Conservation (phyloP, 2,329 filamentous ascomycete species). For the Pyricularia grisea region DNA sequence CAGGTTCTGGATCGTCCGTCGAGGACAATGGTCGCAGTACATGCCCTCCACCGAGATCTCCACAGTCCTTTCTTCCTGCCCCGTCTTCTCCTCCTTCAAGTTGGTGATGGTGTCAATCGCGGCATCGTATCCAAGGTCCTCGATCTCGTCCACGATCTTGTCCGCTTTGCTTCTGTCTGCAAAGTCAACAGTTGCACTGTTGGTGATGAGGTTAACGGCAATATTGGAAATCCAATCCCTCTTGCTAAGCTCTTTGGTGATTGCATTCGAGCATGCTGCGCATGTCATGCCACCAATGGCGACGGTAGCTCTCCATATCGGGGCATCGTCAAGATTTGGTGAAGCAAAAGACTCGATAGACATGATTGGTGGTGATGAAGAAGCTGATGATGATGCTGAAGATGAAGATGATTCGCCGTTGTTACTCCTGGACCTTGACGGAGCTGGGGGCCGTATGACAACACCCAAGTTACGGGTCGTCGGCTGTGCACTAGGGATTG, state of each 20-base stretch:
- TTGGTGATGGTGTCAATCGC: conserved; percentile 41
- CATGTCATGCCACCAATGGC: conserved; percentile 68
- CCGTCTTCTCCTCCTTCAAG: conserved; percentile 19
- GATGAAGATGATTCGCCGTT: neutral
- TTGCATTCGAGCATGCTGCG: conserved; percentile 54
- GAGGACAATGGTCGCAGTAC: conserved; percentile 64
- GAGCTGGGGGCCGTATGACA: neutral
- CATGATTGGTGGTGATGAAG: conserved; percentile 6
- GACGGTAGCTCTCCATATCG: conserved; percentile 41
- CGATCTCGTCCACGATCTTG: conserved; percentile 42
- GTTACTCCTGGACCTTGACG: neutral
- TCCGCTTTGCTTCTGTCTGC: conserved; percentile 33
- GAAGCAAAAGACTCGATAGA: conserved; percentile 20
- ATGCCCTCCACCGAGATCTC: conserved; percentile 62
- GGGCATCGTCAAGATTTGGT: conserved; percentile 22
- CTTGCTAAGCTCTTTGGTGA: conserved; percentile 50
- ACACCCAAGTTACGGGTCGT: neutral
- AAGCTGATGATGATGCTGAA: neutral
- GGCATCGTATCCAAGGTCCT: conserved; percentile 58
- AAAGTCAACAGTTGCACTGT: conserved; percentile 56
- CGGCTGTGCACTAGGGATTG: neutral
- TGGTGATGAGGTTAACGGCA: conserved; percentile 55
- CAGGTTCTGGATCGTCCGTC: conserved; percentile 44
- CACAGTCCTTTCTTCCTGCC: conserved; percentile 40
- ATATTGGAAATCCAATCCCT: conserved; percentile 48